Evolutionary conservation across 352 stramenopile species (phyloP).

Genomic region (Globisporangium carolinianum): DNA sequence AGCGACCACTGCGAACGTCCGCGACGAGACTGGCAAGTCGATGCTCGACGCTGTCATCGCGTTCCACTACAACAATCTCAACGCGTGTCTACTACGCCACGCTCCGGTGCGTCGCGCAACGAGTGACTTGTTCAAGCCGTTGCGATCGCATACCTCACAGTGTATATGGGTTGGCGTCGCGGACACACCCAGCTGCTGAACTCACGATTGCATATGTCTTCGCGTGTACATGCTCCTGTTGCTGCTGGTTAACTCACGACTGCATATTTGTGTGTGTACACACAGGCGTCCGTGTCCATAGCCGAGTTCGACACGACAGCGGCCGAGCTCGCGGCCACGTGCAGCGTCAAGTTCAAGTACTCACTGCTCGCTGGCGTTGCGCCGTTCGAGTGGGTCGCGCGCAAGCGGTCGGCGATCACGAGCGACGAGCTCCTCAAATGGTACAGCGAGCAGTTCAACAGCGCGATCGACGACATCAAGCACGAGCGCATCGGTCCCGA

Average conservation of each 20-base stretch:
- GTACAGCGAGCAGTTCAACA: neutral
- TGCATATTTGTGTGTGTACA: neutral
- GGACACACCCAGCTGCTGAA: too few species aligned
- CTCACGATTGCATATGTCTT: too few species aligned
- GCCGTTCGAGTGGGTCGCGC: constrained; percentile 32
- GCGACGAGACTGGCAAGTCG: neutral
- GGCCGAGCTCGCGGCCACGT: constrained; percentile 19
- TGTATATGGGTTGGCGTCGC: too few species aligned
- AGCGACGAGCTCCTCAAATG: neutral
- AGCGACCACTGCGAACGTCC: neutral
- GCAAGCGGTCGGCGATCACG: constrained; percentile 1
- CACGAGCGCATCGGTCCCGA: neutral
- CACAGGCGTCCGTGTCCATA: too few species aligned
- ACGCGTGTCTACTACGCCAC: constrained; percentile 18
- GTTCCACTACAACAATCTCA: constrained; percentile 32
- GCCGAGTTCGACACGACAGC: too few species aligned
- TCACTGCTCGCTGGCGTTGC: constrained; percentile 25
- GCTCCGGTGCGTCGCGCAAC: constrained; percentile 1
- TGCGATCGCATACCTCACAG: too few species aligned
- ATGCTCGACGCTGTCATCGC: constrained; percentile 15
- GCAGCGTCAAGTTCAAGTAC: constrained; percentile 44
- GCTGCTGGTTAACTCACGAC: too few species aligned
- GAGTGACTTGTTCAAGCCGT: too few species aligned
- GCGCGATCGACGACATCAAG: neutral
- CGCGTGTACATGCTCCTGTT: too few species aligned